Percentiles rank a stretch among this genome's conserved stretches.
Conservation (phyloP, 768 basidiomycete genomes). For the Phanerochaete carnosa region DNA sequence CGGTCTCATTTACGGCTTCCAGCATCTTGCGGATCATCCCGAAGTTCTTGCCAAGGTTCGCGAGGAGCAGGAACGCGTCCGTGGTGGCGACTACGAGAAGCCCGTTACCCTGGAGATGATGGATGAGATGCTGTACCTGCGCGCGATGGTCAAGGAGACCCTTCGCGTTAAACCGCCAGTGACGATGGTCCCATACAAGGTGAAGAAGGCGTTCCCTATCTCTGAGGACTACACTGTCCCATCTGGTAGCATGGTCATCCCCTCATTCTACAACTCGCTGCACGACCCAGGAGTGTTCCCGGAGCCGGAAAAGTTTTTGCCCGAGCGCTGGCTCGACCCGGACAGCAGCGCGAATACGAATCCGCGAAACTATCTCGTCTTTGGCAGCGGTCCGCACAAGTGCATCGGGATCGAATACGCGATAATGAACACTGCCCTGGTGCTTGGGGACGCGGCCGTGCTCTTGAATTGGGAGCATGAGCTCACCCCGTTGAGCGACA, state of each 20-base stretch:
- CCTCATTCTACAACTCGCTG: slow-evolving; percentile 87
- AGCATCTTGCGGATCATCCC: slow-evolving; percentile 91
- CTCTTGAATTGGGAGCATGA: slow-evolving; percentile 88
- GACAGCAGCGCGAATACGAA: slow-evolving; percentile 73
- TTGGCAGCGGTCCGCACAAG: slow-evolving; percentile 89
- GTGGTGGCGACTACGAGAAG: slow-evolving; percentile 71
- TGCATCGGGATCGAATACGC: slow-evolving; percentile 95
- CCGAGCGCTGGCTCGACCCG: slow-evolving; percentile 92
- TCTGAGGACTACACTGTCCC: slow-evolving; percentile 90
- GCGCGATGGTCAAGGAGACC: slow-evolving; percentile 92
- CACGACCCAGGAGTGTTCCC: slow-evolving; percentile 89
- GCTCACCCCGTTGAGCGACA: slow-evolving; percentile 69
- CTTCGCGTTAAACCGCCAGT: slow-evolving; percentile 91
- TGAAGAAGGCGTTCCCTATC: slow-evolving; percentile 90
- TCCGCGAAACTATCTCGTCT: slow-evolving; percentile 95
- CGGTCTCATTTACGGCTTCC: slow-evolving; percentile 93
- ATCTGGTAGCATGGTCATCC: slow-evolving; percentile 89
- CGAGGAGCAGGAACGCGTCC: slow-evolving; percentile 84
- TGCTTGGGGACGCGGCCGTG: slow-evolving; percentile 77
- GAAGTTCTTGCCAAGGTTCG: slow-evolving; percentile 84
- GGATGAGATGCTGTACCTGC: slow-evolving; percentile 90
- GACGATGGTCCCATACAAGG: slow-evolving; percentile 97
- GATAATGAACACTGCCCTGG: slow-evolving; percentile 82
- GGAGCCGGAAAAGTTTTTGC: slow-evolving; percentile 75
- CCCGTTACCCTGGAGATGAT: slow-evolving; percentile 85